Base-by-base conservation (phyloP, 768 basidiomycete species). In the Panaeolus cyanescens region DNA sequence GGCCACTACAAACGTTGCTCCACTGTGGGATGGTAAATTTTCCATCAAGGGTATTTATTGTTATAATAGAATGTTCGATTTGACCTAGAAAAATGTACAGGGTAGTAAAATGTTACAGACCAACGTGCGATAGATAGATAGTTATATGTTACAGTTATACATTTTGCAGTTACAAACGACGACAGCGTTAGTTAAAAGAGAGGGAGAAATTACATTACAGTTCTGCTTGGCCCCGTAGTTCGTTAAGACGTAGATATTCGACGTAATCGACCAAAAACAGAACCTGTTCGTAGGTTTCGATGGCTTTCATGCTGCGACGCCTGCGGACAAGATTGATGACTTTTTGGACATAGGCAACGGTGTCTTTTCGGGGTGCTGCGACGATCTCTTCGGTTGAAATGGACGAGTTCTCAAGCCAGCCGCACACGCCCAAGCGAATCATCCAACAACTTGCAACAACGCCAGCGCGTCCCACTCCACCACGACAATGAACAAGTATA, bases 271-370 rank as follows among this genome's bases (percentile, higher is more conserved):
- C 85, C 54, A 95, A 74, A 68, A 95, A 95, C 64, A 81, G 77
- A 15, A 96, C 96, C 74, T 99, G 96, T 71, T 97, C 94, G 70
- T 91, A 89, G 3, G 94, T 96, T 72, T 99, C 96, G 37, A 99
- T 85, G 1, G 95, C 95, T 72, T 99, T 98, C 59, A 89, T 74
- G 66, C 94, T 95, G 62, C 96, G 78, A 63, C 95, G 77, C 63
- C 83, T 77, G 54, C 96, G 76, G 7, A 95, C 85, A 59, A 94
- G 83, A 5, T 79, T 75, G 58, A 99, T 92, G 1, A 85, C 87
- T 25, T 84, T 81, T 69, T 92, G 88, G 8, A 94, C 88, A 45
- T 93, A 81, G 34, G 82, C 77, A 60, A 96, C 68, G 13, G 88
- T 83, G 56, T 83, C 83, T 42, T 71, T 69, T 9, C 77, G 71